A percentile compares a stretch with the other conserved stretches of the same genome.
Evolutionary conservation across 2,329 filamentous ascomycete genomes (phyloP).

Genomic region (Arthrobotrys megalospora): DNA sequence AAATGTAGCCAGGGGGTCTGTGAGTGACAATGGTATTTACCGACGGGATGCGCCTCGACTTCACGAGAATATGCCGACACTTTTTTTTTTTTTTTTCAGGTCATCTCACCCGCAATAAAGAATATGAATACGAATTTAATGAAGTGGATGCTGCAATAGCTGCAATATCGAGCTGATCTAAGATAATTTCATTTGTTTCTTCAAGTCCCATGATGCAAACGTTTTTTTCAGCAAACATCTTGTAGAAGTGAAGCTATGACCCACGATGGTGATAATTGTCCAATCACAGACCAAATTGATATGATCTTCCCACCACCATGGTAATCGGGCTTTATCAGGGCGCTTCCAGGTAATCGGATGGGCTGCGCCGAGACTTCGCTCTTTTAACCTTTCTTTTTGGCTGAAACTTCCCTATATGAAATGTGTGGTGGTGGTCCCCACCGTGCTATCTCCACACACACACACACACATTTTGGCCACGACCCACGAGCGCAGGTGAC

Average conservation of each 20-base stretch:
- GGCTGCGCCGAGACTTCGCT: conserved; percentile 24
- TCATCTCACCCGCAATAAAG: conserved; percentile 11
- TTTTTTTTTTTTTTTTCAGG: not conserved
- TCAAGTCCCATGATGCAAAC: conserved; percentile 40
- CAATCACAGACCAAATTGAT: conserved; percentile 48
- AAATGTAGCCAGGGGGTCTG: not conserved
- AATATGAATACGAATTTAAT: conserved; percentile 18
- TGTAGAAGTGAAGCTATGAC: conserved; percentile 48
- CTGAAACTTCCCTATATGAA: conserved; percentile 42
- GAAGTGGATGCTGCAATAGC: not conserved
- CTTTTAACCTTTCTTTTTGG: conserved; percentile 47
- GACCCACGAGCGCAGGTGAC: conserved; percentile 49
- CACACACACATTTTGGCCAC: conserved; percentile 18
- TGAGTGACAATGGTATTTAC: conserved; percentile 12
- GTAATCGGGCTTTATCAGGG: conserved; percentile 53
- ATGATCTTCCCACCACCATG: conserved; percentile 60
- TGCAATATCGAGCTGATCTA: conserved; percentile 24
- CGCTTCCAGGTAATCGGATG: conserved; percentile 58
- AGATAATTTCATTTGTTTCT: conserved; percentile 21
- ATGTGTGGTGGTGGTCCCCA: conserved; percentile 25
- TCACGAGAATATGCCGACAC: conserved; percentile 6
- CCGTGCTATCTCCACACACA: conserved; percentile 20
- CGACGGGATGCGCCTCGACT: conserved; percentile 10
- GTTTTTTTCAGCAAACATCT: conserved; percentile 30
- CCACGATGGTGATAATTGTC: conserved; percentile 46